These are phyloP conservation scores for Barnettozyma hawaiiensis DNA, from an alignment of 1,139 yeast species.

Conservation along the genomic window DNA sequence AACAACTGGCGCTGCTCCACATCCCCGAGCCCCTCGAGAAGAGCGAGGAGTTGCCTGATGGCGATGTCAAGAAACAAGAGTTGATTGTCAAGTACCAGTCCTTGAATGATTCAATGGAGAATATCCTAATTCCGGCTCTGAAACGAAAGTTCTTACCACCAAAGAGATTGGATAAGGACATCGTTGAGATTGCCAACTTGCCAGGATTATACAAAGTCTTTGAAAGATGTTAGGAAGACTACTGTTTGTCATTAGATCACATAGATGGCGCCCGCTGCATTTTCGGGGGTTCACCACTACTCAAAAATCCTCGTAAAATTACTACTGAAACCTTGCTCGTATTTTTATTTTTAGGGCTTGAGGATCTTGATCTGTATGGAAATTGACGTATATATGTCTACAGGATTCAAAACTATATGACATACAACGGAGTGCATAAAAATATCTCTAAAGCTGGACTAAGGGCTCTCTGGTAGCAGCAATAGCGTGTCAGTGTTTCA, in stretches of 20 bases:
- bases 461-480: too few species aligned
- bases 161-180: slow-evolving; percentile 41
- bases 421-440: neutral
- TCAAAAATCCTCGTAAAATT: neutral
- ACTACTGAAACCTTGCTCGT: too few species aligned
- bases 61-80: slow-evolving; percentile 18
- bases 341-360: neutral
- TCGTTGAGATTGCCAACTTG: slow-evolving; percentile 82
- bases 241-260: too few species aligned
- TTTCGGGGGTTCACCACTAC: neutral
- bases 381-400: neutral
- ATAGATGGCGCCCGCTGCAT: too few species aligned
- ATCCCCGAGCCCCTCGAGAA: slow-evolving; percentile 53
- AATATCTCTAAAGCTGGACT: neutral
- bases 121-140: slow-evolving; percentile 59
- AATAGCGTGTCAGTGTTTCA: neutral
- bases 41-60: slow-evolving; percentile 22
- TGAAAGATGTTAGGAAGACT: slow-evolving; percentile 36
- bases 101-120: slow-evolving; percentile 42
- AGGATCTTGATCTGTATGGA: neutral
- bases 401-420: neutral
- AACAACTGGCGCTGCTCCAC: slow-evolving; percentile 68
- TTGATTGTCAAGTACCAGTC: slow-evolving; percentile 20
- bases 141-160: slow-evolving; percentile 67
- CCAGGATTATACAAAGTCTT: slow-evolving; percentile 90